phyloP scores from a whole-genome alignment of 1,284 basidiomycete genomes.

The Ganoderma multipileum region DNA sequence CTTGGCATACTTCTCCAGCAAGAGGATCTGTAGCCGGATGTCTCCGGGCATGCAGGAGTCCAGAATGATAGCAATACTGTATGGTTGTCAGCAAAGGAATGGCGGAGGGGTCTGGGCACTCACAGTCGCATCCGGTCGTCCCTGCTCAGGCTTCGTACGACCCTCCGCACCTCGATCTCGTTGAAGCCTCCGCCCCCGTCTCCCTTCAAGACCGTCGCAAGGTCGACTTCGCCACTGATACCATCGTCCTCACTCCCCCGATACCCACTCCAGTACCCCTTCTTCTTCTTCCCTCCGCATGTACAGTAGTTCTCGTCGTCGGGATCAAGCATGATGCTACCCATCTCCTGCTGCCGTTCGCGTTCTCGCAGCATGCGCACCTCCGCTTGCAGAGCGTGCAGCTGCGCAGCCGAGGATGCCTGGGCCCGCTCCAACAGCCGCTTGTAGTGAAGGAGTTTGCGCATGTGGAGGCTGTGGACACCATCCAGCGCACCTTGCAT shows the following conservation, averaged over 20 bases:
- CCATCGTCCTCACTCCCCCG: conserved; percentile 48
- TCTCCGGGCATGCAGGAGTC: conserved; percentile 79
- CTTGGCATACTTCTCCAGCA: conserved; percentile 83
- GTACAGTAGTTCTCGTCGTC: conserved; percentile 56
- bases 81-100: background rate
- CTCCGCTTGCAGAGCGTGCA: conserved; percentile 82
- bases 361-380: conserved; percentile 59
- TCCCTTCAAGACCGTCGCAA: conserved; percentile 57
- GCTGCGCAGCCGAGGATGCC: conserved; percentile 74
- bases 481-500: conserved; percentile 62
- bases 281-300: conserved; percentile 63
- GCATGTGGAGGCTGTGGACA: conserved; percentile 64
- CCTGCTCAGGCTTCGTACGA: conserved; percentile 63
- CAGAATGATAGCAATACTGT: conserved; percentile 50
- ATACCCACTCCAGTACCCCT: conserved; percentile 71
- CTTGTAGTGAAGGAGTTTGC: conserved; percentile 74
- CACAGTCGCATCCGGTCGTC: conserved; percentile 76
- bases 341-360: conserved; percentile 40
- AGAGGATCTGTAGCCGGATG: conserved; percentile 76
- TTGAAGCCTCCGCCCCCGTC: conserved; percentile 64
- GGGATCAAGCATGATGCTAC: conserved; percentile 24
- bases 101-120: conserved; percentile 40
- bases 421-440: conserved; percentile 79
- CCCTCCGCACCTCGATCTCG: conserved; percentile 71
- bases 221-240: conserved; percentile 49